Evolutionary conservation across 2,329 filamentous ascomycete genomes (phyloP).

Genomic region (Ceratocystis eucalypticola): DNA sequence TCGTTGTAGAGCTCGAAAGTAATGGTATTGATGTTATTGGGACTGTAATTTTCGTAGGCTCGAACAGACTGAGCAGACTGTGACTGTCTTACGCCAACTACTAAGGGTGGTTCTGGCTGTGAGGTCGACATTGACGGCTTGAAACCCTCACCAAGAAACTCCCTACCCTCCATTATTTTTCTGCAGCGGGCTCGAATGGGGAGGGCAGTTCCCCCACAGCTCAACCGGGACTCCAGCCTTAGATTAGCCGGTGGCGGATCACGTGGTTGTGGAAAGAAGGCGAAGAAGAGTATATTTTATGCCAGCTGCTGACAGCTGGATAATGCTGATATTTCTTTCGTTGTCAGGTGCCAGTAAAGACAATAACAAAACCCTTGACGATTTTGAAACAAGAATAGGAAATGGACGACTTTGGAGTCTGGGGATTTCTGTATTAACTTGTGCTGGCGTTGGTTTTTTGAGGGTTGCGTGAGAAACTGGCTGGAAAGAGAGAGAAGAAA

Average conservation of each 20-base stretch:
- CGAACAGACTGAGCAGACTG: slow-evolving; percentile 6
- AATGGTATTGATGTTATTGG: slow-evolving; percentile 11
- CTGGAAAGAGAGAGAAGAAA: slow-evolving; percentile 4
- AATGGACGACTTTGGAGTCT: neutral
- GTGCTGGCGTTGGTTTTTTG: neutral
- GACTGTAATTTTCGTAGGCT: slow-evolving; percentile 11
- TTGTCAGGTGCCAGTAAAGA: slow-evolving; percentile 5
- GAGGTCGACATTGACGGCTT: slow-evolving; percentile 19
- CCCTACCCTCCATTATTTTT: slow-evolving; percentile 20
- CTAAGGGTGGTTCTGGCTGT: slow-evolving; percentile 12
- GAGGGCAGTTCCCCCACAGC: slow-evolving; percentile 17
- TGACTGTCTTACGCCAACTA: slow-evolving; percentile 11
- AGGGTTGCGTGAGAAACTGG: slow-evolving; percentile 1
- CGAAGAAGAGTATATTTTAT: neutral
- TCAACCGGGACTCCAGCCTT: slow-evolving; percentile 18
- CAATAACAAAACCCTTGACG: neutral
- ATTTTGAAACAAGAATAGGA: neutral
- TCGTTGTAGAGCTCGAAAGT: slow-evolving; percentile 1
- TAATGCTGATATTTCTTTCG: neutral
- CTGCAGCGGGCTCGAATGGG: slow-evolving; percentile 17
- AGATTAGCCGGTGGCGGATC: slow-evolving; percentile 18
- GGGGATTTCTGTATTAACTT: neutral
- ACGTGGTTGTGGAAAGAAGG: slow-evolving; percentile 9
- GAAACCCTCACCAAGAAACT: slow-evolving; percentile 16
- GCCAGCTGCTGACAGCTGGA: neutral